phyloP scores from a whole-genome alignment of 1,284 basidiomycete genomes.

The Amylostereum areolatum region DNA sequence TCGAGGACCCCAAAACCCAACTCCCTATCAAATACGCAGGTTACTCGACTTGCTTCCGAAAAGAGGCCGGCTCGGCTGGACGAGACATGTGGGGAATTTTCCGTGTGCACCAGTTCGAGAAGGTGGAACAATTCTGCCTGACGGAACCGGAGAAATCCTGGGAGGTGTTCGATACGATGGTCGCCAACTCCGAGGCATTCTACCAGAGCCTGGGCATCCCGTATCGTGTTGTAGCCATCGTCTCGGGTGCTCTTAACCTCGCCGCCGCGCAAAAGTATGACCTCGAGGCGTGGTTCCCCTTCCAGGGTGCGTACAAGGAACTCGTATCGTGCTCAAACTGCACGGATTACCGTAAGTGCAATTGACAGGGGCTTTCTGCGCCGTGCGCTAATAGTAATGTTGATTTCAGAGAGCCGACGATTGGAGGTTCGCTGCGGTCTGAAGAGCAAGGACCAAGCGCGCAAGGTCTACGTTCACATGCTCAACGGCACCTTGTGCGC shows the following conservation, averaged over 20 bases:
- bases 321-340: conserved; percentile 90
- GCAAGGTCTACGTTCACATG: conserved; percentile 95
- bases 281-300: conserved; percentile 99
- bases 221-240: conserved; percentile 94
- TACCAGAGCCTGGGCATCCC: conserved; percentile 91
- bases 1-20: conserved; percentile 87
- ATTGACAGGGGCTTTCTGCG: too few relatives aligned
- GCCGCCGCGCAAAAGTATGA: conserved; percentile 98
- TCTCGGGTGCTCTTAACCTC: conserved; percentile 93
- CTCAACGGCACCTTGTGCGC: conserved; percentile 97
- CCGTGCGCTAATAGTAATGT: background rate
- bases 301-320: conserved; percentile 96
- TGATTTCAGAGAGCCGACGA: conserved; percentile 71
- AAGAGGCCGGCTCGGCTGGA: conserved; percentile 95
- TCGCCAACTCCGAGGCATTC: conserved; percentile 87
- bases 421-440: conserved; percentile 88
- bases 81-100: conserved; percentile 99
- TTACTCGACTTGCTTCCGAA: conserved; percentile 97
- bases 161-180: conserved; percentile 91
- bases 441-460: conserved; percentile 80
- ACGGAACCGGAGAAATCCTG: conserved; percentile 93
- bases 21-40: conserved; percentile 86
- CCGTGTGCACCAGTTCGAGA: conserved; percentile 99
- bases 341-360: conserved; percentile 84
- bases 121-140: conserved; percentile 96